Conservation (phyloP, 1,284 basidiomycete genomes). For the Trichosporon ovoides region DNA sequence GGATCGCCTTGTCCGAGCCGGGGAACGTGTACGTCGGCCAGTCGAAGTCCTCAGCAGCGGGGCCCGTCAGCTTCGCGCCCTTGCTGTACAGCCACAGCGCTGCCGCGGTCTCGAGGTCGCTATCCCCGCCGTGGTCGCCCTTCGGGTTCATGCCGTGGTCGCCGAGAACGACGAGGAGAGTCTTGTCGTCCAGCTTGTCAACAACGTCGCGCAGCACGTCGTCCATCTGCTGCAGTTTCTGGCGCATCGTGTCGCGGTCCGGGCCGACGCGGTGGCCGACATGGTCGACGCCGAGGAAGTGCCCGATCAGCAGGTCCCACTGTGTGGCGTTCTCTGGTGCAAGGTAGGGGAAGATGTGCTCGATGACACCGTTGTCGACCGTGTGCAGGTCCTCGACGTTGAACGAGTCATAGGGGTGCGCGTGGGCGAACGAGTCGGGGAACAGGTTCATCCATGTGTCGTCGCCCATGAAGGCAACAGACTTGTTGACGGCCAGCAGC, state of each 20-base stretch:
- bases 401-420: constrained; percentile 89
- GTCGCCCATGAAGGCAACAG: constrained; percentile 77
- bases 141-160: constrained; percentile 96
- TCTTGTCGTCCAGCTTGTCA: constrained; percentile 63
- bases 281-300: constrained; percentile 96
- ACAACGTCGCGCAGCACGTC: constrained; percentile 69
- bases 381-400: constrained; percentile 97
- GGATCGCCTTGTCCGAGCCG: constrained; percentile 55
- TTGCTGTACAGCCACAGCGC: constrained; percentile 89
- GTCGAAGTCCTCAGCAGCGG: constrained; percentile 20
- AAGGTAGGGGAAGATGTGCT: constrained; percentile 76
- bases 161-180: constrained; percentile 83
- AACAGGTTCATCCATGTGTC: constrained; percentile 94
- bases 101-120: constrained; percentile 74
- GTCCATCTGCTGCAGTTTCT: constrained; percentile 84
- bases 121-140: constrained; percentile 95
- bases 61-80: constrained; percentile 41
- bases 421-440: constrained; percentile 67
- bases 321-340: constrained; percentile 44
- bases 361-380: constrained; percentile 84
- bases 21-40: constrained; percentile 61
- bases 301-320: constrained; percentile 84
- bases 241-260: constrained; percentile 75
- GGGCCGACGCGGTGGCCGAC: constrained; percentile 92
- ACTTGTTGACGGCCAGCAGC: constrained; percentile 49